Evolutionary conservation across 345 rosid genomes (phyloP).

Genomic region (Aurinia saxatilis): DNA sequence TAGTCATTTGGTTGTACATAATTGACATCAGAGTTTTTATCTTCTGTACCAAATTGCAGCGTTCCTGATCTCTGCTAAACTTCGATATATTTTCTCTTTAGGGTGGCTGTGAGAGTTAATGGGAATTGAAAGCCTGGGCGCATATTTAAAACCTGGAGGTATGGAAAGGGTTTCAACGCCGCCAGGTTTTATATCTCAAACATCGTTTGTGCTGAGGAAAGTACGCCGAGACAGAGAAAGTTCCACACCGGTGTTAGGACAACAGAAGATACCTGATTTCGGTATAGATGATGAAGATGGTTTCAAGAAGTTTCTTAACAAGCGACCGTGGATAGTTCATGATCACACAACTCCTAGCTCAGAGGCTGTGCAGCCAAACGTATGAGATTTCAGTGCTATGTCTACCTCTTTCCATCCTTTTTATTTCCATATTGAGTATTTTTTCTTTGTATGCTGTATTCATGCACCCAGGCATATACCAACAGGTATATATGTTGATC

Average conservation of each 20-base stretch:
- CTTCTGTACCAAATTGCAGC: constrained; percentile 1
- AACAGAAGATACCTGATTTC: not conserved
- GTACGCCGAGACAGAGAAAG: constrained; percentile 9
- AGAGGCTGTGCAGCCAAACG: not conserved
- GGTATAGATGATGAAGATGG: constrained; percentile 1
- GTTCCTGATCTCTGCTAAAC: not conserved
- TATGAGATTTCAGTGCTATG: constrained; percentile 9
- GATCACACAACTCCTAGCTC: constrained; percentile 13
- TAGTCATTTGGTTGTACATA: not conserved
- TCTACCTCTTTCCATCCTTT: not conserved
- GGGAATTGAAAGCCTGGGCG: constrained; percentile 1
- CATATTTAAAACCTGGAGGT: not conserved
- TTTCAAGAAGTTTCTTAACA: not conserved
- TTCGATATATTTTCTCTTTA: not conserved
- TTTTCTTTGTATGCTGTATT: not conserved
- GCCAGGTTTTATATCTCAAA: constrained; percentile 19
- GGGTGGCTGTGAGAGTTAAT: not conserved
- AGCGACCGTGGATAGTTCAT: constrained; percentile 26
- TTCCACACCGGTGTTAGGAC: not conserved
- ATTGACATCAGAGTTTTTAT: not conserved
- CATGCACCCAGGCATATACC: no score
- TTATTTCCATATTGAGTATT: not conserved
- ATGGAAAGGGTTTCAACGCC: constrained; percentile 16
- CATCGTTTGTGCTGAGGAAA: constrained; percentile 18
- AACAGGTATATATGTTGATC: no score